These are phyloP conservation scores for Platanus orientalis DNA, from an alignment of 164 flowering plant species.

Conservation along the genomic window DNA sequence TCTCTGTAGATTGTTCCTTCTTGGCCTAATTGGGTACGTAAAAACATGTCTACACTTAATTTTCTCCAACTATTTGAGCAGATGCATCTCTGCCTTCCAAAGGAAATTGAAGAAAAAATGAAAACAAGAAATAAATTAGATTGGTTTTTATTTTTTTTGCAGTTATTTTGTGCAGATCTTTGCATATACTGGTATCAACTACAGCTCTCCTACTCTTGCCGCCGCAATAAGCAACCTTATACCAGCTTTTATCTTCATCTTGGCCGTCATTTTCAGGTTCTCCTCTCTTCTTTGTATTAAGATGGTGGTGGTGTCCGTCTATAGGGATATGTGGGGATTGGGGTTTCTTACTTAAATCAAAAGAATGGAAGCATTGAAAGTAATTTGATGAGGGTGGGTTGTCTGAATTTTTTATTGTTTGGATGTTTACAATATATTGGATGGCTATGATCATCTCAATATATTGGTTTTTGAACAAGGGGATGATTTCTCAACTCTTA, in stretches of 20 bases:
- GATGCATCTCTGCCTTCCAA: neutral
- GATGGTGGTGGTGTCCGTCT: too few relatives aligned
- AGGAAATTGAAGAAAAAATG: neutral
- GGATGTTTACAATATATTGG: neutral
- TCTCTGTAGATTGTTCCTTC: neutral
- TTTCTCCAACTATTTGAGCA: neutral
- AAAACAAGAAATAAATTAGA: neutral
- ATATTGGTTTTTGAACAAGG: neutral
- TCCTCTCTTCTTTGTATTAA: neutral
- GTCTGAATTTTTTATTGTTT: too few relatives aligned
- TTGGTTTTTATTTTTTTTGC: constrained; percentile 8
- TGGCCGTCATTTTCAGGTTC: constrained; percentile 47
- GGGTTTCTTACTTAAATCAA: too few relatives aligned
- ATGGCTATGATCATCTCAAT: neutral
- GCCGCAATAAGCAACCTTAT: constrained; percentile 37
- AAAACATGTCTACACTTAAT: neutral
- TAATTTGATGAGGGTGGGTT: too few relatives aligned
- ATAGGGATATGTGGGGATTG: too few relatives aligned
- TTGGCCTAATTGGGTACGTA: neutral
- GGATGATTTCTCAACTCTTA: neutral
- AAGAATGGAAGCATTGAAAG: too few relatives aligned
- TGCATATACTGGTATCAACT: constrained; percentile 32
- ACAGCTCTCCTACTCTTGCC: constrained; percentile 49
- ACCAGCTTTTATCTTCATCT: constrained; percentile 50
- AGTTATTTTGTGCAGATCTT: constrained; percentile 28